These are phyloP conservation scores for Aquilaria agallochum DNA, from an alignment of 441 rosid species.

Conservation along the genomic window DNA sequence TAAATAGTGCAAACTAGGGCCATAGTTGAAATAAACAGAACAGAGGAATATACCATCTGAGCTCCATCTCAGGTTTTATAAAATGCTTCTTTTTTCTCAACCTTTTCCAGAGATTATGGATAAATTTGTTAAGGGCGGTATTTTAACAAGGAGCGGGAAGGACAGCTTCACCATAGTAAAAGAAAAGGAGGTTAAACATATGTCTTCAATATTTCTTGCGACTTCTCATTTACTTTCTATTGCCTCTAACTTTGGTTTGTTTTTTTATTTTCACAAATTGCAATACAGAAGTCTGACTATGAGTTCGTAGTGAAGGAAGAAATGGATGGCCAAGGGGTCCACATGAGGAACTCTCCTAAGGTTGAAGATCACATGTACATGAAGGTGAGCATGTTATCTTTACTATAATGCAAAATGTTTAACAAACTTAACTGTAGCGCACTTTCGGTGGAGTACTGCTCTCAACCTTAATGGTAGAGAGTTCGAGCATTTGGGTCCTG, in stretches of 20 bases:
- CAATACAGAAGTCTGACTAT: slow-evolving; percentile 42
- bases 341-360: slow-evolving; percentile 34
- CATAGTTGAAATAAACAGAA: slow-evolving; percentile 10
- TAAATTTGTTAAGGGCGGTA: slow-evolving; percentile 71
- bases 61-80: slow-evolving; percentile 13
- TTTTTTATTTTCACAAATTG: slow-evolving; percentile 9
- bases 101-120: slow-evolving; percentile 66
- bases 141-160: slow-evolving; percentile 50
- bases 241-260: background rate
- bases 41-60: slow-evolving; percentile 3
- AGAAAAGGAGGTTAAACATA: slow-evolving; percentile 38
- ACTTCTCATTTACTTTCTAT: slow-evolving; percentile 6
- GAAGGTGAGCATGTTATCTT: slow-evolving; percentile 44
- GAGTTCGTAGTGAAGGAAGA: slow-evolving; percentile 85
- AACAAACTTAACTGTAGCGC: no score
- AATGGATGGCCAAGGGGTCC: slow-evolving; percentile 35
- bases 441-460: no score
- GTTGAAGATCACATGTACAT: slow-evolving; percentile 62
- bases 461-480: no score
- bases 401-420: background rate
- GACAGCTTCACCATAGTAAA: slow-evolving; percentile 58
- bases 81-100: slow-evolving; percentile 5
- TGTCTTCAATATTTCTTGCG: background rate
- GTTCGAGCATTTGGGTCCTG: background rate
- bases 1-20: slow-evolving; percentile 23